Percentiles rank a stretch among this genome's conserved stretches.
Evolutionary conservation across 345 rosid species (phyloP).

Genomic region (Luvunga scandens): DNA sequence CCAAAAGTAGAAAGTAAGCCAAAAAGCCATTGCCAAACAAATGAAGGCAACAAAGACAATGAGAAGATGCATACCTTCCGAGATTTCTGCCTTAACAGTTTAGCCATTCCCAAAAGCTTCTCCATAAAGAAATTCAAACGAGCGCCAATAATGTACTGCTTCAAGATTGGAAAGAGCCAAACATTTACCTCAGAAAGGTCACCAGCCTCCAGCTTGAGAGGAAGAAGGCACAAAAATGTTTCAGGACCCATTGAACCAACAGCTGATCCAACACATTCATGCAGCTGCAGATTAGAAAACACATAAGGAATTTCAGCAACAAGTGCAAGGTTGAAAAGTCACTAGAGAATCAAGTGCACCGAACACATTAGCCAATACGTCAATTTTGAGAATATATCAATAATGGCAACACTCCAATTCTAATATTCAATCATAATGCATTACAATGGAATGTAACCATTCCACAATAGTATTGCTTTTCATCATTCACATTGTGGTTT

Average conservation of each 20-base stretch:
- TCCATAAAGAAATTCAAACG: slow-evolving; percentile 68
- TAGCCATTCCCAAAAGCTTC: slow-evolving; percentile 52
- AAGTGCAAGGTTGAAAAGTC: slow-evolving; percentile 10
- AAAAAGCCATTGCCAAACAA: slow-evolving; percentile 3
- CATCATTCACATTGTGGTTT: neutral
- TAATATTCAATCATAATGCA: neutral
- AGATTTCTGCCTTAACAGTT: slow-evolving; percentile 56
- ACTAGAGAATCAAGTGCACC: neutral
- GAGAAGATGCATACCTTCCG: slow-evolving; percentile 41
- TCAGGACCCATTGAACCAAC: slow-evolving; percentile 96
- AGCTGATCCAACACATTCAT: slow-evolving; percentile 91
- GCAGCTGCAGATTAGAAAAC: slow-evolving; percentile 52
- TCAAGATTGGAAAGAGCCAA: slow-evolving; percentile 92
- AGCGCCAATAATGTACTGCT: slow-evolving; percentile 87
- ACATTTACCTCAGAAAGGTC: slow-evolving; percentile 82
- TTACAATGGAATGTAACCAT: neutral
- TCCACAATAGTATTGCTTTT: neutral
- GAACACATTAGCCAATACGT: neutral
- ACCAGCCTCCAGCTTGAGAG: slow-evolving; percentile 71
- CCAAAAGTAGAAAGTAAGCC: slow-evolving; percentile 16
- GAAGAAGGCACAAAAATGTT: slow-evolving; percentile 62
- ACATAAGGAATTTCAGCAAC: slow-evolving; percentile 15
- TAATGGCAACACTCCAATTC: neutral
- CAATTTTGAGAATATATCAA: neutral
- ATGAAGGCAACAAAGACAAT: slow-evolving; percentile 2